phyloP scores from a whole-genome alignment of 768 basidiomycete genomes.

The Hypholoma fasciculare region DNA sequence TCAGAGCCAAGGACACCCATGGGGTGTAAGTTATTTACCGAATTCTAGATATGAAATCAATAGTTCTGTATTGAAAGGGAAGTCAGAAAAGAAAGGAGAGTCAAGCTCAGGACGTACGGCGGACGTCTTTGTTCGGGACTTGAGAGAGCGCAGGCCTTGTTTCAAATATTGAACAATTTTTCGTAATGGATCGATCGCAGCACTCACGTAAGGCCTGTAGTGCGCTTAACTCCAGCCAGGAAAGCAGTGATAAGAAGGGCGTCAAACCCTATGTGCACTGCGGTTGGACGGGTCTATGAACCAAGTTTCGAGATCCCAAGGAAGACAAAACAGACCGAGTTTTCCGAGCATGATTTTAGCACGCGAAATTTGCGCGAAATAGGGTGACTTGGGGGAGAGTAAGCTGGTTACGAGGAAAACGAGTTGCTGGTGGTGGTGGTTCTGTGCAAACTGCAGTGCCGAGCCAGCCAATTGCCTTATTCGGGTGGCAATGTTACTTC shows the following conservation, averaged over 20 bases:
- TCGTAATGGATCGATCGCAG: not conserved
- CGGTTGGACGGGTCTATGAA: slow-evolving; percentile 7
- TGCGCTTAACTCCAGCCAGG: slow-evolving; percentile 79
- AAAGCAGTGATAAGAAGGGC: slow-evolving; percentile 6
- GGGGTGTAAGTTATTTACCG: slow-evolving; percentile 42
- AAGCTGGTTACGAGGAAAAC: not conserved
- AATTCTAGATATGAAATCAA: slow-evolving; percentile 78
- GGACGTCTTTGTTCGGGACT: slow-evolving; percentile 87
- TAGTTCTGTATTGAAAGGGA: slow-evolving; percentile 48
- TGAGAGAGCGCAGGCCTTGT: slow-evolving; percentile 69
- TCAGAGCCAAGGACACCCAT: not conserved
- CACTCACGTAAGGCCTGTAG: slow-evolving; percentile 83
- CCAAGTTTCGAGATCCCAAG: slow-evolving; percentile 3
- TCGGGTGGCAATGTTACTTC: not conserved
- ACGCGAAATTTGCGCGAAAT: slow-evolving; percentile 1
- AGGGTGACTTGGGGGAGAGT: not conserved
- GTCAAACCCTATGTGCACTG: slow-evolving; percentile 17
- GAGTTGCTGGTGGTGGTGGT: not conserved
- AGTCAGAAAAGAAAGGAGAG: not conserved
- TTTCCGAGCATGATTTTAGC: slow-evolving; percentile 56
- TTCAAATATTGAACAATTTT: not conserved
- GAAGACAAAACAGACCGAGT: slow-evolving; percentile 36
- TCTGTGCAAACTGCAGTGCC: not conserved
- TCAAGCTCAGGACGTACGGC: slow-evolving; percentile 54
- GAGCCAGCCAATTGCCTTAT: not conserved